A percentile compares a stretch with the other conserved stretches of the same genome.
Conservation (phyloP, 2,329 filamentous ascomycete genomes). For the Epichloe baconii region DNA sequence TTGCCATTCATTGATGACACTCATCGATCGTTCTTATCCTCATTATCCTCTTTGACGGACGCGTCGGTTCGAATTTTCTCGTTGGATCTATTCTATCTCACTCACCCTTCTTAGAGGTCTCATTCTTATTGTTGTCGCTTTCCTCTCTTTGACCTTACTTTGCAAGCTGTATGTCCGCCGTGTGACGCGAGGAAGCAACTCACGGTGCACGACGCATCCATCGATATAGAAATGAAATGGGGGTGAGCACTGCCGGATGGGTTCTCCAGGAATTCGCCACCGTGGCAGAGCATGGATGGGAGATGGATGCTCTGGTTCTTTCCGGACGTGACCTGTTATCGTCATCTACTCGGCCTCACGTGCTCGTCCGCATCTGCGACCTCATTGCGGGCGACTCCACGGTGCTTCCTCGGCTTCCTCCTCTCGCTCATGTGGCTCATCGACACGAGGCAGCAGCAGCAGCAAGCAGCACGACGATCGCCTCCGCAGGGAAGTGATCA, state of each 20-base stretch:
- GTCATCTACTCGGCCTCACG: slow-evolving; percentile 48
- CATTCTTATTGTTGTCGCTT: no score
- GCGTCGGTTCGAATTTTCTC: no score
- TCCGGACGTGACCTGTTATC: slow-evolving; percentile 48
- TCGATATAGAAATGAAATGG: no score
- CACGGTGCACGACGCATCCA: no score
- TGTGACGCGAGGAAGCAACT: no score
- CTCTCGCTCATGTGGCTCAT: slow-evolving; percentile 33
- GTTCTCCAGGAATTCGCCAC: slow-evolving; percentile 51
- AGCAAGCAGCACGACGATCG: slow-evolving; percentile 8
- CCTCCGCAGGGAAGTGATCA: not conserved
- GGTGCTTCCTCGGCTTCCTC: slow-evolving; percentile 59
- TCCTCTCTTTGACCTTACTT: no score
- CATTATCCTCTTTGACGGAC: not conserved
- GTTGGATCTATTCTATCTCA: no score
- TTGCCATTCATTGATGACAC: fast-evolving
- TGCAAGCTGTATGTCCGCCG: not conserved
- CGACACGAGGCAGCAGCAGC: slow-evolving; percentile 13
- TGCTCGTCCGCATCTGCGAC: slow-evolving; percentile 45
- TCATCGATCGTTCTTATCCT: not conserved
- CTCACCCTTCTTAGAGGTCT: no score
- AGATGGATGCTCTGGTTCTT: slow-evolving; percentile 52
- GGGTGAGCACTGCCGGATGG: slow-evolving; percentile 37
- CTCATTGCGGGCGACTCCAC: slow-evolving; percentile 33
- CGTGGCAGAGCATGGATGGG: slow-evolving; percentile 30